A percentile compares a stretch with the other conserved stretches of the same genome.
Evolutionary conservation across 495 filamentous ascomycete genomes (phyloP).

Genomic region (Hypoxylon rickii): DNA sequence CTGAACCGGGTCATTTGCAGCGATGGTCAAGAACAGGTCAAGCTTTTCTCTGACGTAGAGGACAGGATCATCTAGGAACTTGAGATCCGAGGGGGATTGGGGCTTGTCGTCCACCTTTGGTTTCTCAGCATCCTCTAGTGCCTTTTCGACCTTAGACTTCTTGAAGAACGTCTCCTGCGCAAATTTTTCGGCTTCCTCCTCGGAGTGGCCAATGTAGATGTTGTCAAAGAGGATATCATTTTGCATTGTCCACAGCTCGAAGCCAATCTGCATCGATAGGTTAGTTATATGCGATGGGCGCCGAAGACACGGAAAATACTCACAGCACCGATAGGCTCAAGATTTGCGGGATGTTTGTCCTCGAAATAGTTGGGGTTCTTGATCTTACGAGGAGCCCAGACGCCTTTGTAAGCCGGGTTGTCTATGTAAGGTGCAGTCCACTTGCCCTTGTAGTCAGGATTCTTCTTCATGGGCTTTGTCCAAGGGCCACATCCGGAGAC

Average conservation of each 20-base stretch:
- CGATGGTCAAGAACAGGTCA: constrained; percentile 82
- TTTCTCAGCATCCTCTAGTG: constrained; percentile 79
- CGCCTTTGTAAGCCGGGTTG: constrained; percentile 98
- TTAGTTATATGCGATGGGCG: constrained; percentile 17
- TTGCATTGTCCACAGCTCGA: constrained; percentile 99
- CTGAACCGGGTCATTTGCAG: constrained; percentile 83
- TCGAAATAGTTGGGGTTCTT: constrained; percentile 96
- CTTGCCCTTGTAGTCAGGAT: constrained; percentile 98
- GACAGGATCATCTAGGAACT: constrained; percentile 92
- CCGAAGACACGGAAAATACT: constrained; percentile 43
- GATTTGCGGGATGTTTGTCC: constrained; percentile 94
- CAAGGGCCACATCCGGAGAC: constrained; percentile 93
- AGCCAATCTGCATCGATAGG: constrained; percentile 70
- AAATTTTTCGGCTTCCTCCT: constrained; percentile 89
- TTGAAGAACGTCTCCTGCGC: constrained; percentile 90
- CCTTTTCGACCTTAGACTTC: constrained; percentile 85
- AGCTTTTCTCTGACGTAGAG: constrained; percentile 89
- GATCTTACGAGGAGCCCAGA: constrained; percentile 94
- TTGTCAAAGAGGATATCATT: constrained; percentile 99
- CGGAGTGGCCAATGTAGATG: constrained; percentile 99
- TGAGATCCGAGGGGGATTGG: constrained; percentile 71
- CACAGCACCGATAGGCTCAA: constrained; percentile 97
- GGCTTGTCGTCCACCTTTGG: constrained; percentile 73
- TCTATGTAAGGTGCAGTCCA: constrained; percentile 94
- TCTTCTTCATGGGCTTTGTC: constrained; percentile 89